A percentile compares a stretch with the other conserved stretches of the same genome.
Conservation (phyloP, 2,329 filamentous ascomycete genomes). For the Waltergamsia citrina region DNA sequence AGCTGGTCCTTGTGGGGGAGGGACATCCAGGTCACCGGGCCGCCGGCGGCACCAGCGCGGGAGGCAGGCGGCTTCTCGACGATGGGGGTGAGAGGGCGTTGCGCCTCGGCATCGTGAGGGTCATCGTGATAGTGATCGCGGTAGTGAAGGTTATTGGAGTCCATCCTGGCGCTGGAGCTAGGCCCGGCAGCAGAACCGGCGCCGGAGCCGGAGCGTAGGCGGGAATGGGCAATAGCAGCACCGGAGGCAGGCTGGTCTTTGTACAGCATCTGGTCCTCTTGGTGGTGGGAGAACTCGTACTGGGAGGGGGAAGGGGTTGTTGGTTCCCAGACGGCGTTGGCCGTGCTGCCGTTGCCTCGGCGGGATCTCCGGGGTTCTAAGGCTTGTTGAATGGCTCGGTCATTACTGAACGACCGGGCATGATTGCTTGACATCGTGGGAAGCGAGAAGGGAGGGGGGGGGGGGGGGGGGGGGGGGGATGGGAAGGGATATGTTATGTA, state of each 20-base stretch:
- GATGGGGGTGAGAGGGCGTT: constrained; percentile 4
- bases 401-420: constrained; percentile 6
- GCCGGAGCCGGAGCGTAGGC: neutral
- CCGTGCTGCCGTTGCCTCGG: neutral
- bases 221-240: no score
- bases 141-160: neutral
- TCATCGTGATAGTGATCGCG: neutral
- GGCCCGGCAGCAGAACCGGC: neutral
- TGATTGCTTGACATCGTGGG: constrained; percentile 4
- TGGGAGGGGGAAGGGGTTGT: neutral
- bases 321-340: neutral
- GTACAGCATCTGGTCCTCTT: neutral
- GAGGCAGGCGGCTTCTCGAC: constrained; percentile 4
- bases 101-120: constrained; percentile 5
- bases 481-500: neutral
- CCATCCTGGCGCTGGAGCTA: neutral
- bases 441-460: neutral
- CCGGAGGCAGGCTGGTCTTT: neutral
- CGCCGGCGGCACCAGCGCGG: neutral
- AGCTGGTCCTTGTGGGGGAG: constrained; percentile 73
- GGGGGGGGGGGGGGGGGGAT: neutral
- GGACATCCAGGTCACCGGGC: constrained; percentile 51
- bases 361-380: constrained; percentile 5
- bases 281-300: neutral
- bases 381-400: constrained; percentile 3